phyloP scores from a whole-genome alignment of 805 yeast species.

The Wickerhamiella parazyma region DNA sequence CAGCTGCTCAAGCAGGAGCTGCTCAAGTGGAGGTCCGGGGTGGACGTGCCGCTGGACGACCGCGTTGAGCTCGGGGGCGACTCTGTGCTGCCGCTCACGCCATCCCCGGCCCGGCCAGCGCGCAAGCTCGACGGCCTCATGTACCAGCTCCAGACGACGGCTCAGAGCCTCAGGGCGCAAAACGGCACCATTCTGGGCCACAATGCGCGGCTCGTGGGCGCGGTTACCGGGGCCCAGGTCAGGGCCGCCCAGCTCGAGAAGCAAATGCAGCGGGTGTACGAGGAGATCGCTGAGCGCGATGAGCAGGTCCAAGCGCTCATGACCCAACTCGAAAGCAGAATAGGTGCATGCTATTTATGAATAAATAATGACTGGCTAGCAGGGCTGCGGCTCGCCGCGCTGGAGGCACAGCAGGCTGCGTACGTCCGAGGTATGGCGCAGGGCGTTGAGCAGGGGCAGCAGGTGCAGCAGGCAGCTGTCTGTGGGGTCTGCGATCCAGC shows the following conservation, averaged over 20 bases:
- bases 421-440: conserved; percentile 75
- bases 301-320: conserved; percentile 24
- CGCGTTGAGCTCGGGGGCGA: conserved; percentile 18
- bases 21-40: conserved; percentile 27
- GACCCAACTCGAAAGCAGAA: not conserved
- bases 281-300: conserved; percentile 30
- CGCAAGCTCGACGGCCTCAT: not conserved
- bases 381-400: conserved; percentile 38
- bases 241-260: conserved; percentile 3
- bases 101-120: not conserved
- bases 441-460: conserved; percentile 62
- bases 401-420: conserved; percentile 62
- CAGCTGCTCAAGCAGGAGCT: conserved; percentile 31
- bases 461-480: conserved; percentile 73
- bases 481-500: conserved; percentile 95
- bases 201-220: conserved; percentile 9
- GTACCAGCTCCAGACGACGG: conserved; percentile 1
- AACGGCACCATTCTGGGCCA: not conserved
- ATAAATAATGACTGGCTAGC: too few relatives aligned
- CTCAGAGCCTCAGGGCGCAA: conserved; percentile 1
- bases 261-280: conserved; percentile 16
- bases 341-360: not conserved
- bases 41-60: conserved; percentile 17
- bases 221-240: conserved; percentile 11
- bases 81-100: too few relatives aligned